Evolutionary conservation across 2,329 filamentous ascomycete genomes (phyloP).

Genomic region (Diaporthe sp.): DNA sequence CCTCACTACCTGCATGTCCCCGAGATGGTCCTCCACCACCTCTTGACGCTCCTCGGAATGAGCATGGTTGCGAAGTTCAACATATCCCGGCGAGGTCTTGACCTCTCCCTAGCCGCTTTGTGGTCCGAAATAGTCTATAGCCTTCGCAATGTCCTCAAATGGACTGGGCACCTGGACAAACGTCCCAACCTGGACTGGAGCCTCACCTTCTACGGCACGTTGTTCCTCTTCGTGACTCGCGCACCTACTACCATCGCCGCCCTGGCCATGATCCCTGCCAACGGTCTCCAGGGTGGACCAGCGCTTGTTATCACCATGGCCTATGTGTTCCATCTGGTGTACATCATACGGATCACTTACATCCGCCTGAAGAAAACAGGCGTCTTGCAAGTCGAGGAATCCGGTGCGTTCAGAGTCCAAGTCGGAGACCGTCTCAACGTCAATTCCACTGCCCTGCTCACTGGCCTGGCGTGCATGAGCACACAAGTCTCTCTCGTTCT

Average conservation of each 20-base stretch:
- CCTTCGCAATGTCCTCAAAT: constrained; percentile 40
- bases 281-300: constrained; percentile 26
- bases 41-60: constrained; percentile 43
- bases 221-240: constrained; percentile 24
- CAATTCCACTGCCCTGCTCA: constrained; percentile 25
- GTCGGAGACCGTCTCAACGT: constrained; percentile 8
- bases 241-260: constrained; percentile 22
- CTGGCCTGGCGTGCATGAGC: constrained; percentile 16
- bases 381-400: constrained; percentile 3
- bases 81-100: constrained; percentile 42
- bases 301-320: not conserved
- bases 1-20: constrained; percentile 41
- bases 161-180: constrained; percentile 35
- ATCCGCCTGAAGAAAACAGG: constrained; percentile 23
- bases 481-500: not conserved
- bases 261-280: constrained; percentile 37
- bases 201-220: constrained; percentile 32
- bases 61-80: constrained; percentile 40
- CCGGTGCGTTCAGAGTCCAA: constrained; percentile 25
- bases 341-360: constrained; percentile 28
- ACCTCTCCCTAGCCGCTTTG: constrained; percentile 44
- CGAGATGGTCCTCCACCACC: constrained; percentile 45
- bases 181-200: constrained; percentile 28
- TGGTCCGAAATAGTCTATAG: constrained; percentile 42
- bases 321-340: constrained; percentile 34